Evolutionary conservation across 2,329 filamentous ascomycete species (phyloP).

Genomic region (Diatrype stigma): DNA sequence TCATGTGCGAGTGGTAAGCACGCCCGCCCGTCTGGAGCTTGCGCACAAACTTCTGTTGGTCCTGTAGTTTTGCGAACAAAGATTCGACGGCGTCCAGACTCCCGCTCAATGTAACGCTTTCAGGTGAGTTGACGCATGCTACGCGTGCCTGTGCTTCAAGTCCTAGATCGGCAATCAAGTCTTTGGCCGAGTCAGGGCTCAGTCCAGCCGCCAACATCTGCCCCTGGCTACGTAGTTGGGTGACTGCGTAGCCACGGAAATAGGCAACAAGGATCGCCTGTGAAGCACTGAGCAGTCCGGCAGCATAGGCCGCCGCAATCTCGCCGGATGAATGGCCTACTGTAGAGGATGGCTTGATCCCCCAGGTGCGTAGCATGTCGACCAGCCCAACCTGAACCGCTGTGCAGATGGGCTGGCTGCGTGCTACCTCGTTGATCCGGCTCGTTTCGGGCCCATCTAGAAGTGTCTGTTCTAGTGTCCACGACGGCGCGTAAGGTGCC

Average conservation of each 20-base stretch:
- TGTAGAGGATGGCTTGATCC: neutral
- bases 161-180: neutral
- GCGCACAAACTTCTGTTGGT: neutral
- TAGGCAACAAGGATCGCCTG: neutral
- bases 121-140: neutral
- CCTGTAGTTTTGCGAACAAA: neutral
- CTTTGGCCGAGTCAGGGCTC: neutral
- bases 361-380: neutral
- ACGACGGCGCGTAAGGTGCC: neutral
- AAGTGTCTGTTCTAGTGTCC: neutral
- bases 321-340: neutral
- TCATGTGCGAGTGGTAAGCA: conserved; percentile 4
- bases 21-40: neutral
- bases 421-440: neutral
- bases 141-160: neutral
- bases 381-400: neutral
- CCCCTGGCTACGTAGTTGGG: neutral
- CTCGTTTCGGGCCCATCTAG: neutral
- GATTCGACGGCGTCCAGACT: neutral
- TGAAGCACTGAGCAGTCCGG: neutral
- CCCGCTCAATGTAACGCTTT: neutral
- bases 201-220: neutral
- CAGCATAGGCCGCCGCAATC: neutral
- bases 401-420: neutral
- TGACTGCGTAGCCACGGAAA: neutral